Conservation (phyloP, 164 flowering plant species). For the Paratinospora sagittata region DNA sequence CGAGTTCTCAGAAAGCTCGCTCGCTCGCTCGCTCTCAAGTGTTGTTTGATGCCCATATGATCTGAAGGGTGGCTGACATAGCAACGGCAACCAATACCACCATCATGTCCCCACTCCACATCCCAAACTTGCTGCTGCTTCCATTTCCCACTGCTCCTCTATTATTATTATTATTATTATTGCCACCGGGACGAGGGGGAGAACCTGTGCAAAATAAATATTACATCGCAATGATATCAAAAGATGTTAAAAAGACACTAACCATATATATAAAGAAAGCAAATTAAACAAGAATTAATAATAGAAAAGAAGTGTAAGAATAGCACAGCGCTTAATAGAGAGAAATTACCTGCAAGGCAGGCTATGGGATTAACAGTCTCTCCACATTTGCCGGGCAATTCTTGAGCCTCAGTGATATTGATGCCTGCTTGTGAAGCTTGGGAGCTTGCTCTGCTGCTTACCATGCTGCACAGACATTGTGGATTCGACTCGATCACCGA, state of each 20-base stretch:
- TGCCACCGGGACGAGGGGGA: neutral
- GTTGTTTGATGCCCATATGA: no score
- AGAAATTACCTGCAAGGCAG: conserved; percentile 34
- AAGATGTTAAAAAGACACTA: no score
- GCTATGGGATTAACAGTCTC: conserved; percentile 46
- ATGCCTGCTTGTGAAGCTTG: conserved; percentile 43
- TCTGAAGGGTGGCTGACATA: no score
- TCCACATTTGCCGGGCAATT: conserved; percentile 62
- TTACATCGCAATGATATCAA: no score
- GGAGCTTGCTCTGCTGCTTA: conserved; percentile 30
- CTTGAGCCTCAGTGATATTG: conserved; percentile 38
- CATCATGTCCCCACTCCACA: neutral
- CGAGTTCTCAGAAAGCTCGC: no score
- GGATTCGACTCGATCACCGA: conserved; percentile 43
- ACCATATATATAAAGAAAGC: neutral
- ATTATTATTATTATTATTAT: no score
- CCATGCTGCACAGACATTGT: conserved; percentile 53
- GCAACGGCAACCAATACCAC: neutral
- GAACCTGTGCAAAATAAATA: neutral
- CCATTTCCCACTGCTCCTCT: conserved; percentile 7
- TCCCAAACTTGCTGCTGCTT: conserved; percentile 6
- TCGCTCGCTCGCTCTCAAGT: neutral
- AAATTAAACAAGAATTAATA: neutral
- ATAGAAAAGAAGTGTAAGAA: conserved; percentile 12
- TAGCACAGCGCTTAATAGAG: no score